Base-by-base conservation (phyloP, 140 eudicot species). In the Bidens hawaiensis region DNA sequence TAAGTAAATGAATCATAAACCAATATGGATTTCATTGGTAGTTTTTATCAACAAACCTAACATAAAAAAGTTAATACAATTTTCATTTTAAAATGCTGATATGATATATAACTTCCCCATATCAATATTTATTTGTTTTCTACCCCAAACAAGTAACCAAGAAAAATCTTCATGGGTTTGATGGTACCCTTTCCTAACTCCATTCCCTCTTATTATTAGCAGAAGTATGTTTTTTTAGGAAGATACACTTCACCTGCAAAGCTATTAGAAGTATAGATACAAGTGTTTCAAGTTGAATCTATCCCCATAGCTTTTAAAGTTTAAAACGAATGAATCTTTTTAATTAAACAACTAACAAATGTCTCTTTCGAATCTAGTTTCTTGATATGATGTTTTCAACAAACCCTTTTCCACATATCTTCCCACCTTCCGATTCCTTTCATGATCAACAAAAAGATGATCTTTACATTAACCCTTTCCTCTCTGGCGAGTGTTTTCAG, bases 311-410 rank as follows among this genome's bases (percentile, higher is more conserved):
- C 28, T 55, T 46, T 59, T 4, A 47, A n/a, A n/a, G n/a, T n/a
- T 30, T 60, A 31, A 9, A 61, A 51, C 60, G 64, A 56, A 54
- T 31, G 53, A 34, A 55, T 45, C 54, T 33, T 23, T 42, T 64
- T 33, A 64, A 64, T 64, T 33, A 64, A 64, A 16, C 63, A 55
- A 15, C 4, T 64, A 14, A 2, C 12, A 28, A 72, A 56, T 31
- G 73, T 66, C 51, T 46, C 19, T 13, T 54, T 34, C 52, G 15
- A 25, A 36, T 9, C 15, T 58, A 36, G 58, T 67, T 66, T 66
- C 74, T 36, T 58, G 73, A 48, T 58, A 48, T 66, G 41, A 74
- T 74, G 78, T 58, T 59, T 65, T 5, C 78, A 49, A 48, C 69
- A 58, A 66, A 74, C 74, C 74, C 73, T 65, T 65, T 33, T 34